Evolutionary conservation across 331 rosid genomes (phyloP).

Genomic region (Phaseolus coccineus): DNA sequence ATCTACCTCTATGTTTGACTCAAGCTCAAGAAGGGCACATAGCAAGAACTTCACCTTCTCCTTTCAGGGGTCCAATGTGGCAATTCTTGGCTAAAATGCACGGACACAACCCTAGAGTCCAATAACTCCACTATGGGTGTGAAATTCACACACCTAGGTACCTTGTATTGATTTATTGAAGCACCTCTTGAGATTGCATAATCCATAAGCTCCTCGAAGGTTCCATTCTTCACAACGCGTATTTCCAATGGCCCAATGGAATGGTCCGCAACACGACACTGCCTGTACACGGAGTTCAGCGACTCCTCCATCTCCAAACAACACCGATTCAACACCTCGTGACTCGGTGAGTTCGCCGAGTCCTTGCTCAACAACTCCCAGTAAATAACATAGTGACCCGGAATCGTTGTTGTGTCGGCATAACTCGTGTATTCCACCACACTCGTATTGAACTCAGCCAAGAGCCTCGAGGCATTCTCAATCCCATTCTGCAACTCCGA

Average conservation of each 20-base stretch:
- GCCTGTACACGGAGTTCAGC: constrained; percentile 57
- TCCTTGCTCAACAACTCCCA: constrained; percentile 55
- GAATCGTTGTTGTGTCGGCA: constrained; percentile 53
- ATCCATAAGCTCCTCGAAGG: constrained; percentile 65
- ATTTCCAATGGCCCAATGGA: constrained; percentile 59
- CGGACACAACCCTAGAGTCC: constrained; percentile 54
- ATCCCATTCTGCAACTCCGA: constrained; percentile 54
- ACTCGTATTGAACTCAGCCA: constrained; percentile 48
- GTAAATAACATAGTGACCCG: constrained; percentile 60
- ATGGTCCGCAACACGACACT: constrained; percentile 53
- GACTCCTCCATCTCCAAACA: constrained; percentile 61
- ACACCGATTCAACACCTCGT: constrained; percentile 45
- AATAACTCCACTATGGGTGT: constrained; percentile 61
- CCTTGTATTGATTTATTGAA: constrained; percentile 59
- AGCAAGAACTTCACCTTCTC: constrained; percentile 38
- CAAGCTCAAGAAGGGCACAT: background rate
- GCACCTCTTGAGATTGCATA: constrained; percentile 64
- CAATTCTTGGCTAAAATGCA: constrained; percentile 51
- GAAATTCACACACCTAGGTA: constrained; percentile 60
- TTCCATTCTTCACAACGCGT: constrained; percentile 49
- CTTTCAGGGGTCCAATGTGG: constrained; percentile 65
- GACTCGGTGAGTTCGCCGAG: constrained; percentile 38
- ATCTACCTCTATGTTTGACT: constrained; percentile 29
- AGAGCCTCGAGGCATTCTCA: constrained; percentile 50
- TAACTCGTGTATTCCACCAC: constrained; percentile 61